Evolutionary conservation across 2,329 filamentous ascomycete genomes (phyloP).

Genomic region (Reticulascus tulasneorum): DNA sequence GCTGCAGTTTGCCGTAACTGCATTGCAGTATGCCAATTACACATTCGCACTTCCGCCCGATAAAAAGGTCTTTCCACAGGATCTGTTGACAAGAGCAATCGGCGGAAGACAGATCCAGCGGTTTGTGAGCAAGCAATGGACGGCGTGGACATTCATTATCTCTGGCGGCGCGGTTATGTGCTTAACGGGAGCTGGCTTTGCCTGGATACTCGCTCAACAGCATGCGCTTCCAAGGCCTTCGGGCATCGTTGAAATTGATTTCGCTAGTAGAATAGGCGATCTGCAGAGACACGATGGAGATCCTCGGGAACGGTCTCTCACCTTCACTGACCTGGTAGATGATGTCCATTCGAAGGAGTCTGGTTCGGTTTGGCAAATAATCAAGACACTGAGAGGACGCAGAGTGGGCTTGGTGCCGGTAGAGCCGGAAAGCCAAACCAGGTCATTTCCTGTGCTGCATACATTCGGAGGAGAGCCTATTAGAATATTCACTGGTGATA

Average conservation of each 20-base stretch:
- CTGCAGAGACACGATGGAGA: not conserved
- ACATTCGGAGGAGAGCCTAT: no score
- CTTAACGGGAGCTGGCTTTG: constrained; percentile 2
- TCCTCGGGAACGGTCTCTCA: not conserved
- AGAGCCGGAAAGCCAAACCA: no score
- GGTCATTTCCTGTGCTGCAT: no score
- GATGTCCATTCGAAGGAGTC: not conserved
- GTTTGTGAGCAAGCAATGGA: constrained; percentile 15
- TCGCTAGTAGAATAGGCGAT: constrained; percentile 2
- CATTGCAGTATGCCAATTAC: constrained; percentile 16
- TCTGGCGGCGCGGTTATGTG: constrained; percentile 1
- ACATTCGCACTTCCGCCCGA: constrained; percentile 6
- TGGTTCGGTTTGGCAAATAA: constrained; percentile 1
- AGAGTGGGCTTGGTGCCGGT: not conserved
- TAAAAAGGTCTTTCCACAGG: constrained; percentile 11
- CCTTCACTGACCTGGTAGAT: constrained; percentile 1
- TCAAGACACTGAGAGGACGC: not conserved
- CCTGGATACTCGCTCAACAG: constrained; percentile 1
- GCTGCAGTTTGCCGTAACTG: constrained; percentile 16
- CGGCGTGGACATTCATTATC: constrained; percentile 15
- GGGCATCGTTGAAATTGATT: constrained; percentile 6
- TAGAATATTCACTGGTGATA: no score
- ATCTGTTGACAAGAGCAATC: constrained; percentile 12
- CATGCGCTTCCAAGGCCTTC: constrained; percentile 6
- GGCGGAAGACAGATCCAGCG: constrained; percentile 13